Base-by-base conservation (phyloP, 139 green algal genomes). In the Coelastrella sp. region DNA sequence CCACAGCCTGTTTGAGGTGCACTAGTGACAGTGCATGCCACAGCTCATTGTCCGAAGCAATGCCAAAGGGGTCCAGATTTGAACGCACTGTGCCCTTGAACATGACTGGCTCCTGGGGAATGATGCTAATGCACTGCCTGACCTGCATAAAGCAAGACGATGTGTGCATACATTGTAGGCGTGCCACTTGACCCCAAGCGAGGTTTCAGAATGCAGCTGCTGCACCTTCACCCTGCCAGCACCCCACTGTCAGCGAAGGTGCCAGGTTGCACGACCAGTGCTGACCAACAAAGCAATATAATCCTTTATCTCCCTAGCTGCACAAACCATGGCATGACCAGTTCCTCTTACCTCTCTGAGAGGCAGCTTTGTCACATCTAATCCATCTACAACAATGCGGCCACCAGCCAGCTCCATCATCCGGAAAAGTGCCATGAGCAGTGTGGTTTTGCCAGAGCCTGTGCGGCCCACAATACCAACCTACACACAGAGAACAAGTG, bases 101-200 rank as follows among this genome's bases (percentile, higher is more conserved):
- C 79, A 99, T 94, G 65, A 98, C 96, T 0, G 98, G 97, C 73
- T 98, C 98, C 96, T 99, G 95, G 5, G 96, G 97, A 82, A 99
- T 99, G 92, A 96, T 96, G 71, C 93, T 93, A 59, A 99, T 95
- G 89, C 89, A 83, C 17, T 87, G 86, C 32, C 97, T 91, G 64
- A 98, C 92, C 78, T 98, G 93, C n/a, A 82, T 7, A 82, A n/a
- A n/a, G n/a, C n/a, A n/a, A n/a, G n/a, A n/a, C n/a, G n/a, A n/a
- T n/a, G n/a, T n/a, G n/a, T n/a, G n/a, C n/a, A n/a, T n/a, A n/a
- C n/a, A n/a, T n/a, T n/a, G n/a, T n/a, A n/a, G n/a, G n/a, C n/a
- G n/a, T n/a, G n/a, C n/a, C n/a, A n/a, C n/a, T 1, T n/a, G n/a
- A n/a, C n/a, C n/a, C n/a, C n/a, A n/a, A n/a, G n/a, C n/a, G n/a